Conservation (phyloP, 805 yeast species). For the Barnettozyma pratensis region DNA sequence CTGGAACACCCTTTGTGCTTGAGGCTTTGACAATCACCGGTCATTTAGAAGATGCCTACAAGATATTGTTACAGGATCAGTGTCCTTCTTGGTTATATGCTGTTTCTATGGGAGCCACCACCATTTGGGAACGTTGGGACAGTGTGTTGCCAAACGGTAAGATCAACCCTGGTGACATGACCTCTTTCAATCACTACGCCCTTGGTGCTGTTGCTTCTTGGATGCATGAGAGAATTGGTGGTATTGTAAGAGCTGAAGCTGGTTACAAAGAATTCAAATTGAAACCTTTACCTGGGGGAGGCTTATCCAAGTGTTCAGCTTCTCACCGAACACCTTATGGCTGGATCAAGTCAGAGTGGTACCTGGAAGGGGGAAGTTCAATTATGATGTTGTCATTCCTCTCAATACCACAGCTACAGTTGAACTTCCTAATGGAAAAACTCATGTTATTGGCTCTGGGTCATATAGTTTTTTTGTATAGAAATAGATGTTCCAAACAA, state of each 20-base stretch:
- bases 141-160: conserved; percentile 17
- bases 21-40: conserved; percentile 12
- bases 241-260: conserved; percentile 6
- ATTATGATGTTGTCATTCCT: conserved; percentile 12
- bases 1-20: conserved; percentile 18
- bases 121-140: conserved; percentile 21
- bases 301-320: conserved; percentile 8
- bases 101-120: conserved; percentile 18
- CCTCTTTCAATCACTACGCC: conserved; percentile 20
- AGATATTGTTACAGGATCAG: conserved; percentile 9
- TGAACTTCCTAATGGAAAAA: conserved; percentile 11
- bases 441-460: conserved; percentile 4
- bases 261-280: conserved; percentile 10
- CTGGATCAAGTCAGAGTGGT: conserved; percentile 15
- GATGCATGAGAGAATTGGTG: conserved; percentile 19
- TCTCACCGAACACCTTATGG: conserved; percentile 15
- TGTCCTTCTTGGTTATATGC: conserved; percentile 19
- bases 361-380: conserved; percentile 3
- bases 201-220: conserved; percentile 19
- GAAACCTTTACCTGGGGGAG: conserved; percentile 17
- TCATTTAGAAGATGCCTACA: conserved; percentile 12
- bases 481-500: too few species aligned
- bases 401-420: conserved; percentile 11
- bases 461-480: too few species aligned
- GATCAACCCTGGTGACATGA: conserved; percentile 19